Base-by-base conservation (phyloP, 257 asterid genomes). In the Catharanthus roseus region DNA sequence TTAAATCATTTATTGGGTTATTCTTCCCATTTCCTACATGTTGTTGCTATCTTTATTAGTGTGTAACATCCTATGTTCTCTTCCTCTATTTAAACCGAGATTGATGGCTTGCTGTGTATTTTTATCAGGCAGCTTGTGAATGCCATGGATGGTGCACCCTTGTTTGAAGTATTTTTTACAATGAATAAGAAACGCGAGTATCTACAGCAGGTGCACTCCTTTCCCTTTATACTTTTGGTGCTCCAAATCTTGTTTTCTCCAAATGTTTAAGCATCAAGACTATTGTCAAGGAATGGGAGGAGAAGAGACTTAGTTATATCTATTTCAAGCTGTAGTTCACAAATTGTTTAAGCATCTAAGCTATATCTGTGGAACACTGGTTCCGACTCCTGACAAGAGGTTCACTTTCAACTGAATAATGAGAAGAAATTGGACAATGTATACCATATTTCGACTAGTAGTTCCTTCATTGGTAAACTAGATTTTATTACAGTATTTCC, bases 101-200 rank as follows among this genome's bases (percentile, higher is more conserved):
- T 72, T 77, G 76, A 50, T 80, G 56, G 34, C 67, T 72, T 68
- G 74, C 68, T 68, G 55, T 70, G 44, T 80, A 80, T 57, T 72
- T 50, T 65, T 75, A 60, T 74, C 96, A 91, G 99, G 85, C 96
- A 93, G 92, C 91, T 93, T 75, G 92, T 91, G 56, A 81, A 96
- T 45, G 78, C 89, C 44, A 79, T 83, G 31, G 86, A 80, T 77
- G 99, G 99, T 11, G 84, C 96, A 56, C 93, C 91, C 39, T 74
- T 93, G 82, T 93, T 93, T 68, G 99, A 93, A 80, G 87, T 93
- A 65, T 93, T 85, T 76, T 95, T 89, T 72, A 86, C 87, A 58
- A 78, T 80, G 78, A 82, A 74, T 75, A 77, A 81, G 75, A 80
- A 77, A 64, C 95, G 93, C 10, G 80, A 82, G 67, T 93, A 86